Conservation (phyloP, 2,329 filamentous ascomycete genomes). For the Botrytis aclada region DNA sequence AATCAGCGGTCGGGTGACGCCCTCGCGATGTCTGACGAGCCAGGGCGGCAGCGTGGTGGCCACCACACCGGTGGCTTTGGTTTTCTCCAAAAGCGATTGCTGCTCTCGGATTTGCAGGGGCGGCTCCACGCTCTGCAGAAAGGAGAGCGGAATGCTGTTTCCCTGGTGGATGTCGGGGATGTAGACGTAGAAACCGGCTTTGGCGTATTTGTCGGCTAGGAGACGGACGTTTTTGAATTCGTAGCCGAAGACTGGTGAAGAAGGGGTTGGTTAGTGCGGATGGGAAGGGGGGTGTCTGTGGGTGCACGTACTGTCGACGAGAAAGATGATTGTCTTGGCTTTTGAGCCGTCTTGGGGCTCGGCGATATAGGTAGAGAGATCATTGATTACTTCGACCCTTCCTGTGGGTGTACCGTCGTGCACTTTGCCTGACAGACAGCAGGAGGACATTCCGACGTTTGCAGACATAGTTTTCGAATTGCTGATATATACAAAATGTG, state of each 20-base stretch:
- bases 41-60: slow-evolving; percentile 44
- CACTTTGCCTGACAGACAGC: not conserved
- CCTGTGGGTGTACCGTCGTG: slow-evolving; percentile 40
- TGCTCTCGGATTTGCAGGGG: slow-evolving; percentile 41
- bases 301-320: slow-evolving; percentile 47
- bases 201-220: slow-evolving; percentile 49
- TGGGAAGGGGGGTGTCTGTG: not conserved
- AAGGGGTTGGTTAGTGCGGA: not conserved
- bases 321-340: slow-evolving; percentile 46
- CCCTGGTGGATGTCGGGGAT: slow-evolving; percentile 46
- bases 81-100: slow-evolving; percentile 40
- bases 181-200: slow-evolving; percentile 44
- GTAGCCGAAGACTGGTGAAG: slow-evolving; percentile 43
- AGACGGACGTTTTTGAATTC: slow-evolving; percentile 47
- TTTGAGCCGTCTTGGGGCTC: slow-evolving; percentile 36
- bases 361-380: slow-evolving; percentile 45
- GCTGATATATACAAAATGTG: not conserved
- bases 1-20: slow-evolving; percentile 39
- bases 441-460: not conserved
- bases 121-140: slow-evolving; percentile 44
- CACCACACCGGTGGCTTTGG: slow-evolving; percentile 42
- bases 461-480: not conserved
- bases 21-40: slow-evolving; percentile 37
- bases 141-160: slow-evolving; percentile 42
- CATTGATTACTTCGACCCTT: slow-evolving; percentile 42